Evolutionary conservation across 2,329 filamentous ascomycete genomes (phyloP).

Genomic region (Hymenoscyphus infarciens): DNA sequence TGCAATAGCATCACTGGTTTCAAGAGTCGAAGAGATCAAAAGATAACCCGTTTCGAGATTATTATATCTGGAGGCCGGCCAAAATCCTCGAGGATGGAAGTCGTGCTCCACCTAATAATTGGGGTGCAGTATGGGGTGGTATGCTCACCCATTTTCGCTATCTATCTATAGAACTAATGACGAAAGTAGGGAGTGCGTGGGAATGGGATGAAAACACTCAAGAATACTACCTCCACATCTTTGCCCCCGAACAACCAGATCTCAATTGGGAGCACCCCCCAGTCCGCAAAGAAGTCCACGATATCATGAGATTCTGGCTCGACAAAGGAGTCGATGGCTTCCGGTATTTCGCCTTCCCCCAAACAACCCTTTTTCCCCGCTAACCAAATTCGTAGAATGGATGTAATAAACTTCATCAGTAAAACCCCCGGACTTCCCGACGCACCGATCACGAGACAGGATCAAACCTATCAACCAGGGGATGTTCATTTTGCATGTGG

Average conservation of each 20-base stretch:
- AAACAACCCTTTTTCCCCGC: not conserved
- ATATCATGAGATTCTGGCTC: slow-evolving; percentile 72
- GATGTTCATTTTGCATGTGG: slow-evolving; percentile 53
- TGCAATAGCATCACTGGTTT: slow-evolving; percentile 53
- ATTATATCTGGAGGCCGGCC: slow-evolving; percentile 59
- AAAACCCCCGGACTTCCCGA: slow-evolving; percentile 57
- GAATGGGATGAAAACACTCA: slow-evolving; percentile 48
- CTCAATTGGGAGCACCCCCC: slow-evolving; percentile 71
- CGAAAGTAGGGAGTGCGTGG: slow-evolving; percentile 44
- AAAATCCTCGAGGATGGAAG: slow-evolving; percentile 37
- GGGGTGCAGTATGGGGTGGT: slow-evolving; percentile 42
- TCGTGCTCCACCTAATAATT: slow-evolving; percentile 43
- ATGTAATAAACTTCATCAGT: slow-evolving; percentile 65
- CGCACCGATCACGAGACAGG: slow-evolving; percentile 41
- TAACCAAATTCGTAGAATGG: slow-evolving; percentile 44
- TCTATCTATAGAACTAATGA: not conserved
- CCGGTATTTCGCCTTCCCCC: slow-evolving; percentile 28
- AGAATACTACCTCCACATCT: slow-evolving; percentile 59
- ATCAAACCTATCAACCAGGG: slow-evolving; percentile 47
- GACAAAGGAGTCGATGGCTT: slow-evolving; percentile 57
- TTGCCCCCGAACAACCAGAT: slow-evolving; percentile 68
- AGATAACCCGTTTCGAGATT: slow-evolving; percentile 52
- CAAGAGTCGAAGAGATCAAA: slow-evolving; percentile 47
- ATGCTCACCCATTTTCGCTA: slow-evolving; percentile 36
- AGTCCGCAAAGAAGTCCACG: slow-evolving; percentile 64